These are phyloP conservation scores for Ogataea henricii DNA, from an alignment of 805 yeast genomes.

Conservation along the genomic window DNA sequence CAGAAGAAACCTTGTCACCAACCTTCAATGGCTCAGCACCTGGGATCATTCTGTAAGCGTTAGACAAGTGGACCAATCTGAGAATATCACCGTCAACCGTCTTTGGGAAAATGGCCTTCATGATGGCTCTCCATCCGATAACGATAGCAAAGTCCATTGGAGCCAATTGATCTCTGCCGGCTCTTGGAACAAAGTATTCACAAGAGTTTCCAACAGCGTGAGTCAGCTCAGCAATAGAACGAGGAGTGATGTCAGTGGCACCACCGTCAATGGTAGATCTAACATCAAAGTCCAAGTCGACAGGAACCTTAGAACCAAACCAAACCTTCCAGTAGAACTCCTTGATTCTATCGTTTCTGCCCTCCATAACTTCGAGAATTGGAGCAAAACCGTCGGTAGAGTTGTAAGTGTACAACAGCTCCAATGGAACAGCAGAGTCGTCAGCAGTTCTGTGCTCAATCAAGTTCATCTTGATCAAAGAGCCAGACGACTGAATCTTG, in stretches of 20 bases:
- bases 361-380: conserved; percentile 84
- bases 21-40: conserved; percentile 87
- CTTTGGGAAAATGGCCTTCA: conserved; percentile 96
- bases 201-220: conserved; percentile 97
- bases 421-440: conserved; percentile 69
- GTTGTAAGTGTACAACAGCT: conserved; percentile 74
- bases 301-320: conserved; percentile 68
- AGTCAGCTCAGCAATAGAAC: conserved; percentile 86
- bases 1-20: conserved; percentile 82
- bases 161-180: conserved; percentile 81
- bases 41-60: conserved; percentile 89
- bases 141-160: conserved; percentile 99
- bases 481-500: conserved; percentile 52
- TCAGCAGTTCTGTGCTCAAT: conserved; percentile 89
- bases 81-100: conserved; percentile 95
- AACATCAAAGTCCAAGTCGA: conserved; percentile 72
- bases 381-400: conserved; percentile 96
- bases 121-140: conserved; percentile 97
- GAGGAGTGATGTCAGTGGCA: conserved; percentile 64
- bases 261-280: conserved; percentile 71
- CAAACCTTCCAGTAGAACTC: conserved; percentile 96
- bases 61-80: conserved; percentile 91
- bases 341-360: conserved; percentile 90
- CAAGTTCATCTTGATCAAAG: conserved; percentile 66
- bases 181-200: conserved; percentile 90